phyloP scores from a whole-genome alignment of 176 grass and related monocot genomes.

The Areca catechu region DNA sequence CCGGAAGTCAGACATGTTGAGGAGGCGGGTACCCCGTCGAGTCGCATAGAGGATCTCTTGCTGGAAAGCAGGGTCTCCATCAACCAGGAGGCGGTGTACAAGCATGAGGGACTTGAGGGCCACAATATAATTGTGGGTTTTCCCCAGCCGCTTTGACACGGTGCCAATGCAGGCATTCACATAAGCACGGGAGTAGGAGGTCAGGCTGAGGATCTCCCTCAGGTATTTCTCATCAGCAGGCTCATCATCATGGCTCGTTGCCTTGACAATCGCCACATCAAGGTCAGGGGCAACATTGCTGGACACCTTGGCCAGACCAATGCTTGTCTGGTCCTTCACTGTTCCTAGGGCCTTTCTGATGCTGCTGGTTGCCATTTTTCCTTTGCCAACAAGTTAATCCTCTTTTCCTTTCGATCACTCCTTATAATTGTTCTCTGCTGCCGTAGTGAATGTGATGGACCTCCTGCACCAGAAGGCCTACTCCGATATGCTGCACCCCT shows the following conservation, averaged over 20 bases:
- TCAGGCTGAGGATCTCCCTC: slow-evolving; percentile 34
- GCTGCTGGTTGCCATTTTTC: slow-evolving; percentile 5
- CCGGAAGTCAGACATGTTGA: slow-evolving; percentile 21
- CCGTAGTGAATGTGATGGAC: too few relatives aligned
- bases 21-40: slow-evolving; percentile 8
- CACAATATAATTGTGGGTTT: slow-evolving; percentile 72
- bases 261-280: slow-evolving; percentile 62
- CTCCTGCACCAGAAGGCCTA: too few relatives aligned
- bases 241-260: slow-evolving; percentile 54
- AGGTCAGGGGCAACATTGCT: slow-evolving; percentile 44
- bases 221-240: slow-evolving; percentile 50
- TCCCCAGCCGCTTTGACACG: slow-evolving; percentile 41
- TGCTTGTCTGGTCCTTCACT: slow-evolving; percentile 73
- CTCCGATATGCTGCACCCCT: too few relatives aligned
- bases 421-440: too few relatives aligned
- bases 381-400: too few relatives aligned
- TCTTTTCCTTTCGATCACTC: too few relatives aligned
- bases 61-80: slow-evolving; percentile 39
- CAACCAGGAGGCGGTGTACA: slow-evolving; percentile 50
- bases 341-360: slow-evolving; percentile 73
- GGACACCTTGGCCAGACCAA: slow-evolving; percentile 62
- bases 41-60: slow-evolving; percentile 26
- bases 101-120: slow-evolving; percentile 63
- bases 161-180: slow-evolving; percentile 34
- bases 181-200: slow-evolving; percentile 19